Base-by-base conservation (phyloP, 306 rosid species). In the Quercus agrifolia region DNA sequence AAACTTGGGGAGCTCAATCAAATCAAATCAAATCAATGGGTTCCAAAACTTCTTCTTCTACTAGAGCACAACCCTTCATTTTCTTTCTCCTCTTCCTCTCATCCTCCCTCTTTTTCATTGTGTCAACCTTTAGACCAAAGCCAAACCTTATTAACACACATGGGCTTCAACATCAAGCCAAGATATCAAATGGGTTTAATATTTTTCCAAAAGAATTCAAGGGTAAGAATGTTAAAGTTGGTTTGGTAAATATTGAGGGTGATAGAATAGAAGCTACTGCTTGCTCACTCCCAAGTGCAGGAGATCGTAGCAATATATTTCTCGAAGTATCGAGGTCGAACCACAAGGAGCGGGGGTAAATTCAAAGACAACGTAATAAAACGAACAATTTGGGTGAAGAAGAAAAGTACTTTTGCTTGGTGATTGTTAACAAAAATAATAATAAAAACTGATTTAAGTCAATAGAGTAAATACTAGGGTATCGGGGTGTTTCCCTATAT, bases 221-320 rank as follows among this genome's bases (percentile, higher is more conserved):
- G 0, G 64, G 66, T 25, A 75, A 15, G 9, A 83, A 82, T 14
- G 81, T 88, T 3, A 92, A 80, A 84, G 77, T 88, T 1, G 94
- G 94, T 55, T 58, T 94, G 9, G 90, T 94, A 76, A 90, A 90
- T 8, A 17, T 92, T 1, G 79, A 2, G 14, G 54, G 76, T 9
- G n/a, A 66, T 41, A 18, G 35, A 23, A 31, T 25, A 14, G 61
- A 67, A 5, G 57, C 25, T 17, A n/a, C 54, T 23, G 1, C 23
- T 23, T 23, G 23, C 23, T 23, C 23, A 23, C 23, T 23, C 23
- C 23, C 1, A 23, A 23, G 23, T 23, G 23, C 23, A 23, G 23
- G 23, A 23, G 23, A 23, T 23, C 23, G 23, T 23, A 23, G 1
- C 23, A 23, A 23, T 23, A 23, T 23, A 23, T 23, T 23, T 23